A percentile compares a stretch with the other conserved stretches of the same genome.
phyloP scores from a whole-genome alignment of 768 basidiomycete genomes.

The Pisolithus microcarpus region DNA sequence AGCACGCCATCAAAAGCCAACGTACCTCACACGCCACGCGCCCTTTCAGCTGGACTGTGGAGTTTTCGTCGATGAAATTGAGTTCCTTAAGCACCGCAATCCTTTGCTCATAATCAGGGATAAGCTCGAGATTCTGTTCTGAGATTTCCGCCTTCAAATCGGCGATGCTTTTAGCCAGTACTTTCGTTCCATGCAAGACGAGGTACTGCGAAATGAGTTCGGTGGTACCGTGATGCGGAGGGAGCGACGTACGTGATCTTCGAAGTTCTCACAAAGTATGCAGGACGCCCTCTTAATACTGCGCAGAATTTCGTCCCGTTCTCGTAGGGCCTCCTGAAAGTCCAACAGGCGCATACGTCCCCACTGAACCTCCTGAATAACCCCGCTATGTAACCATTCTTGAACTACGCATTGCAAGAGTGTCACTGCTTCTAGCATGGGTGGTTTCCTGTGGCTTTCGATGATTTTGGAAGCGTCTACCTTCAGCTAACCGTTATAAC shows the following conservation, averaged over 20 bases:
- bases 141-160: conserved; percentile 79
- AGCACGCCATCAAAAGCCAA: neutral
- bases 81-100: conserved; percentile 86
- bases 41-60: conserved; percentile 94
- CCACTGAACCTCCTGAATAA: conserved; percentile 81
- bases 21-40: conserved; percentile 94
- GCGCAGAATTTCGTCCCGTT: conserved; percentile 44
- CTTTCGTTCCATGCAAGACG: conserved; percentile 65
- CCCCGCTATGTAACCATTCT: conserved; percentile 46
- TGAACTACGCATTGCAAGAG: conserved; percentile 43
- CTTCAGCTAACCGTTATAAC: conserved; percentile 31
- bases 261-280: conserved; percentile 57
- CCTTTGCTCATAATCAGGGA: conserved; percentile 95
- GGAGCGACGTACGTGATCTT: conserved; percentile 57
- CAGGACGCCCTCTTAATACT: conserved; percentile 43
- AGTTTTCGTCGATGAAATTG: conserved; percentile 91
- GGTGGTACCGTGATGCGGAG: conserved; percentile 1
- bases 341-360: conserved; percentile 74
- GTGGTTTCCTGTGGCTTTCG: conserved; percentile 54
- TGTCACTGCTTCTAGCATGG: conserved; percentile 50
- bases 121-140: conserved; percentile 92
- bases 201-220: conserved; percentile 50
- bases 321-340: conserved; percentile 76
- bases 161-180: conserved; percentile 67
- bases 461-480: conserved; percentile 65